Evolutionary conservation across 768 basidiomycete species (phyloP), one percentile per base, ranked within the genome.

Genomic region (Termitomyces sp.): DNA sequence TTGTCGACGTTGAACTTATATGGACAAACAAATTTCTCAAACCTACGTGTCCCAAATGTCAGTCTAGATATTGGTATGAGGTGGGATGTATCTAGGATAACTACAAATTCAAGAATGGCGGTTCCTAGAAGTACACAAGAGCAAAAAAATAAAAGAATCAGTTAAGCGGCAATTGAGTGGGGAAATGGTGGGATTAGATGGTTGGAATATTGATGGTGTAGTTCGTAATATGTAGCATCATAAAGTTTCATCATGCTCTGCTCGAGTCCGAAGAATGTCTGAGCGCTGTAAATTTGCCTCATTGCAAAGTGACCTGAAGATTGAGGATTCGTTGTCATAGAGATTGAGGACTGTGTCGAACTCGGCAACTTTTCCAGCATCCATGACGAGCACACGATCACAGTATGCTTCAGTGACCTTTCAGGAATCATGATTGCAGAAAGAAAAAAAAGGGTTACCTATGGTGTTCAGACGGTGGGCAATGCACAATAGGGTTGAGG

Each of bases 321-420:
- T 83, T 2, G 86, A 88, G 54, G 77, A 75, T 50, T 78, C 71
- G 57, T 76, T 77, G 65, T 86, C 81, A 63, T 83, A 84, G 4
- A 91, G 79, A 59, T 76, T 79, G 42, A 87, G 74, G 3, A 90
- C 88, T 2, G 86, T 85, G 69, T 90, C 89, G 65, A 83, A 89
- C 69, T 91, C 89, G 10, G 83, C 85, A 3, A 90, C 81, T 32
- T 72, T 64, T 4, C 90, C 89, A 27, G 76, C 71, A 62, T 87
- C 83, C 85, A 92, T 87, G 46, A 90, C 88, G 18, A 92, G 71
- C 22, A 90, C 77, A 22, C 83, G 77, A 64, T 89, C 86, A 61
- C 85, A 88, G 63, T 87, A 80, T 0, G 77, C 83, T 83, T 46
- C 2, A 59, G 20, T 4, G 36, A 41, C 39, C 10, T 39, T 13